These are phyloP conservation scores for Lineolata rhizophorae DNA, from an alignment of 495 filamentous ascomycete species.

Conservation along the genomic window DNA sequence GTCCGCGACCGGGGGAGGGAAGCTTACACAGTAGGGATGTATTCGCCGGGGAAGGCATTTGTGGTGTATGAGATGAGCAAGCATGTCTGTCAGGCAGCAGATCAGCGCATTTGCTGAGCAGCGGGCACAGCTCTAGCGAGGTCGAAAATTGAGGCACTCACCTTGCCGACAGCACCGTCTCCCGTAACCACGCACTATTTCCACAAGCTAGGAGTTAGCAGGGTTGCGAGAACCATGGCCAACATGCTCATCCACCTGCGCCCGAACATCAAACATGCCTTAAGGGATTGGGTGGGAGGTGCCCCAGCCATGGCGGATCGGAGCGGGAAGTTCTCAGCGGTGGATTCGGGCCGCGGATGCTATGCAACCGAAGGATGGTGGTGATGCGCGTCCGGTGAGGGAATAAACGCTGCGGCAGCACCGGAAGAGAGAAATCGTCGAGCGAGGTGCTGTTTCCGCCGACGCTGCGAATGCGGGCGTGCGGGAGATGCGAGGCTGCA, in stretches of 20 bases:
- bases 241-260: background rate
- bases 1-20: conserved; percentile 3
- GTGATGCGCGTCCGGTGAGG: no score
- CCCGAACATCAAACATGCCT: conserved; percentile 25
- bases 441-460: no score
- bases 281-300: conserved; percentile 50
- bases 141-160: conserved; percentile 28
- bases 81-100: conserved; percentile 56
- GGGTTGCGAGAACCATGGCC: no score
- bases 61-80: conserved; percentile 98
- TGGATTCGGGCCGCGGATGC: conserved; percentile 2
- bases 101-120: background rate
- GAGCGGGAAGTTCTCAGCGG: no score
- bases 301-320: conserved; percentile 38
- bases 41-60: conserved; percentile 97
- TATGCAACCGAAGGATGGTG: no score
- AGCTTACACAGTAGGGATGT: conserved; percentile 94
- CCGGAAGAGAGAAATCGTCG: no score
- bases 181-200: conserved; percentile 89
- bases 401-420: no score
- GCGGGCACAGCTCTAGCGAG: no score
- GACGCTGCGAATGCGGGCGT: no score
- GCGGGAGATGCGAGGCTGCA: no score
- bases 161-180: conserved; percentile 97
- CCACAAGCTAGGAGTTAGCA: conserved; percentile 2